These are phyloP conservation scores for Saccharomycopsis hybrid DNA, from an alignment of 1,139 yeast species.

Conservation along the genomic window DNA sequence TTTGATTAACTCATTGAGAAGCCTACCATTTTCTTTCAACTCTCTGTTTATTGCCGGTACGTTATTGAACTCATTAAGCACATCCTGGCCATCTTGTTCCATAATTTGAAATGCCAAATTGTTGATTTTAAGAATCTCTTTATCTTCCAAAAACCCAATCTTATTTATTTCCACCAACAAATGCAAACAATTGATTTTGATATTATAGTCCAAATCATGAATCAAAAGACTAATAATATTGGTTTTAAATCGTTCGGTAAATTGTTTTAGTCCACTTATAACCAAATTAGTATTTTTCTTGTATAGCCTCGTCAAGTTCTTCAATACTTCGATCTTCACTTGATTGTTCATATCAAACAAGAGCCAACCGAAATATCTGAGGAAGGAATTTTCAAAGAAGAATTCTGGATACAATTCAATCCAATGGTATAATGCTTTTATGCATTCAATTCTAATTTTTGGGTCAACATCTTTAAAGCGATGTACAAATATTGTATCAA, in stretches of 20 bases:
- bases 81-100: constrained; percentile 11
- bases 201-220: constrained; percentile 46
- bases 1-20: constrained; percentile 36
- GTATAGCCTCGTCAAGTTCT: constrained; percentile 42
- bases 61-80: constrained; percentile 12
- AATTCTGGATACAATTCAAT: constrained; percentile 63
- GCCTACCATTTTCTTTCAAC: constrained; percentile 27
- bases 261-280: constrained; percentile 53
- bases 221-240: constrained; percentile 60
- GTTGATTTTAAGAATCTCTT: constrained; percentile 39
- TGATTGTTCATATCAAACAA: constrained; percentile 58
- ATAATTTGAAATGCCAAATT: constrained; percentile 37
- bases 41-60: constrained; percentile 13
- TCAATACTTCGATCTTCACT: constrained; percentile 63
- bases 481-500: constrained; percentile 62
- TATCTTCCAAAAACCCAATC: constrained; percentile 57
- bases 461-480: constrained; percentile 80
- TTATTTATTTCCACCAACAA: constrained; percentile 51
- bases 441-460: constrained; percentile 61
- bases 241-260: constrained; percentile 61
- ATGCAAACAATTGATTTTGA: constrained; percentile 45
- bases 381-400: constrained; percentile 61
- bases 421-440: constrained; percentile 58
- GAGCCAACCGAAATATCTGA: constrained; percentile 80
- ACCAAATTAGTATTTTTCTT: constrained; percentile 31